A percentile compares a stretch with the other conserved stretches of the same genome.
Conservation (phyloP, 2,329 filamentous ascomycete species). For the Nannizziopsis arthrosporioides region DNA sequence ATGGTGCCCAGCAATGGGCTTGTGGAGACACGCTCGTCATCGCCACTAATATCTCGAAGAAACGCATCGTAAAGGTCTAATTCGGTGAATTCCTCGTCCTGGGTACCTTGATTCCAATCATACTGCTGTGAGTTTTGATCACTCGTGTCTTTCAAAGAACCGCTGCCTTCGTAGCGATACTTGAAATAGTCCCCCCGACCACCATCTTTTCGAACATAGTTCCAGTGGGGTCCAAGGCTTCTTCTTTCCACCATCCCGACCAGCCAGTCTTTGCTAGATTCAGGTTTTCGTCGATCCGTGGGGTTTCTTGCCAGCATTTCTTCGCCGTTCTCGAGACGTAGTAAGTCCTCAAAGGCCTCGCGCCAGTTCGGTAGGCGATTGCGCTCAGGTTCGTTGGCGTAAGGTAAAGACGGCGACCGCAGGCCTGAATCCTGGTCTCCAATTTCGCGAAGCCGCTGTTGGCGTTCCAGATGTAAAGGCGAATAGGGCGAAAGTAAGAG, state of each 20-base stretch:
- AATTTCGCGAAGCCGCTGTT: constrained; percentile 24
- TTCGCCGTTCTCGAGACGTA: constrained; percentile 38
- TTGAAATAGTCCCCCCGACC: constrained; percentile 13
- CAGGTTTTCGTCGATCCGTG: constrained; percentile 18
- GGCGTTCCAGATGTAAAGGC: constrained; percentile 42
- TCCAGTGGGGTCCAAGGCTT: constrained; percentile 33
- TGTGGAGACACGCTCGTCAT: constrained; percentile 22
- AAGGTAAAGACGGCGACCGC: constrained; percentile 25
- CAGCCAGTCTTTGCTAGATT: constrained; percentile 32
- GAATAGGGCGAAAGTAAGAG: constrained; percentile 44
- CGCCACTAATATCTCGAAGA: constrained; percentile 29
- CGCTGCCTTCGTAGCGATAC: constrained; percentile 4
- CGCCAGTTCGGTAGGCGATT: constrained; percentile 38
- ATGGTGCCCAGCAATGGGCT: constrained; percentile 29
- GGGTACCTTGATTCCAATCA: constrained; percentile 24
- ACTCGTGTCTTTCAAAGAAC: background rate
- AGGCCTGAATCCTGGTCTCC: constrained; percentile 24
- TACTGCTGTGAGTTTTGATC: constrained; percentile 20
- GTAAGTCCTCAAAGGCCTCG: constrained; percentile 49
- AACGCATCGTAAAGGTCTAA: constrained; percentile 44
- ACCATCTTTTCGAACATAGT: constrained; percentile 20
- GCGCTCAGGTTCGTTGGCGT: constrained; percentile 25
- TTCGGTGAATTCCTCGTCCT: constrained; percentile 33
- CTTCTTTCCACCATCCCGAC: constrained; percentile 31
- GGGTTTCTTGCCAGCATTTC: constrained; percentile 29